Evolutionary conservation across 2,329 filamentous ascomycete genomes (phyloP), one percentile per base, ranked within the genome.

Genomic region (Mycocentrospora acerina): DNA sequence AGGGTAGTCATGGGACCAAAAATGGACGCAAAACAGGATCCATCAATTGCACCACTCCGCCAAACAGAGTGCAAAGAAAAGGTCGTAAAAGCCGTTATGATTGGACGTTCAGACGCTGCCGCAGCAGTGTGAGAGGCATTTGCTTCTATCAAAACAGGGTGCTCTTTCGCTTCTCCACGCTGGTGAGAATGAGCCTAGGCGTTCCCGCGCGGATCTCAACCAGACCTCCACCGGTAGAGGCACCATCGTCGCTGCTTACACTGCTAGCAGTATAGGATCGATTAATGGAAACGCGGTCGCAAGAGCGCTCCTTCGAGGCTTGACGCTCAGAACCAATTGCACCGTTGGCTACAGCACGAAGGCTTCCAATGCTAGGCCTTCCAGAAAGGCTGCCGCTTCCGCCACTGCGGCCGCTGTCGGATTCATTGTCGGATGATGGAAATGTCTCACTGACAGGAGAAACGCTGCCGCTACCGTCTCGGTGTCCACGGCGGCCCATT

Each of bases 261-360:
- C 84, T 88, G 48, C 83, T 84, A 38, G 76, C 75, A 35, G 74
- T 77, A 59, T 76, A 78, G 24, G 71, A 71, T 42, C 75, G 60
- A 45, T 64, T 59, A 36, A 56, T 51, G 12, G 58, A 57, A 32
- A 46, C 48, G 29, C 62, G 53, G 29, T 67, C 62, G 31, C 63
- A 55, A 6, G 64, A 64, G 29, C 65, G 59, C 53, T 68, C 65
- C 53, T 62, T 63, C 12, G 60, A 59, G 9, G 62, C 82, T 52
- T 90, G 90, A 44, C 88, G 83, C 69, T 95, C 87, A 2, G 87
- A 93, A 37, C 89, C 89, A 60, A 95, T 95, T 33, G 89, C 90
- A 44, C 88, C 88, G 48, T 85, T 91, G 51, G 82, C 85, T 45
- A 80, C 86, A 51, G 84, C 88, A 53, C 86, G 85, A 48, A 88